These are phyloP conservation scores for Plenodomus lindquistii DNA, from an alignment of 2,329 filamentous ascomycete species.

Conservation along the genomic window DNA sequence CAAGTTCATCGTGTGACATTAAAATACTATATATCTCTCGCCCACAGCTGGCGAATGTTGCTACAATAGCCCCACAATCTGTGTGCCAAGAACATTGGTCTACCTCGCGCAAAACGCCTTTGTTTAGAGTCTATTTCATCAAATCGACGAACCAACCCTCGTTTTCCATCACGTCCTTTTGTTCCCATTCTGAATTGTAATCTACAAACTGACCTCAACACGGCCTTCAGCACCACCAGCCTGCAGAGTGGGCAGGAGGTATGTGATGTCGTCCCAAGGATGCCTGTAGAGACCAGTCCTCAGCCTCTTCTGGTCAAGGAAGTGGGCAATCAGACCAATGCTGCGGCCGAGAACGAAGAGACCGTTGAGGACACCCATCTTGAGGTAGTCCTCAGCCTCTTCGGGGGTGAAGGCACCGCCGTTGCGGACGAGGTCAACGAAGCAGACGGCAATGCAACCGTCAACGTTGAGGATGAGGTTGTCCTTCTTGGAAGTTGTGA, in stretches of 20 bases:
- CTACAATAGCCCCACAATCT: constrained; percentile 32
- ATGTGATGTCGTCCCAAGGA: constrained; percentile 72
- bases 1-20: constrained; percentile 25
- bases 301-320: constrained; percentile 99
- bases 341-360: constrained; percentile 96
- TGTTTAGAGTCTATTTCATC: constrained; percentile 22
- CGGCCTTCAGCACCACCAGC: constrained; percentile 46
- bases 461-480: constrained; percentile 99
- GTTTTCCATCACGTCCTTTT: constrained; percentile 20
- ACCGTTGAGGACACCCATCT: constrained; percentile 99
- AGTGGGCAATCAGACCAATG: constrained; percentile 99
- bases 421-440: constrained; percentile 96
- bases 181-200: constrained; percentile 30
- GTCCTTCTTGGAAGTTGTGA: constrained; percentile 99
- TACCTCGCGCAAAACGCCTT: constrained; percentile 40
- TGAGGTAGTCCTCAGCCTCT: constrained; percentile 98
- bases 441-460: constrained; percentile 97
- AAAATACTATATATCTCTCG: constrained; percentile 37
- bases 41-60: constrained; percentile 36
- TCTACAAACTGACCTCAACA: constrained; percentile 48
- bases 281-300: constrained; percentile 96
- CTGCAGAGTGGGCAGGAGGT: constrained; percentile 45
- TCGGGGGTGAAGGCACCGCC: constrained; percentile 94
- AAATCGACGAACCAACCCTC: constrained; percentile 9
- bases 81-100: constrained; percentile 30